Conservation (phyloP, 768 basidiomycete species). For the Cyathus striatus region DNA sequence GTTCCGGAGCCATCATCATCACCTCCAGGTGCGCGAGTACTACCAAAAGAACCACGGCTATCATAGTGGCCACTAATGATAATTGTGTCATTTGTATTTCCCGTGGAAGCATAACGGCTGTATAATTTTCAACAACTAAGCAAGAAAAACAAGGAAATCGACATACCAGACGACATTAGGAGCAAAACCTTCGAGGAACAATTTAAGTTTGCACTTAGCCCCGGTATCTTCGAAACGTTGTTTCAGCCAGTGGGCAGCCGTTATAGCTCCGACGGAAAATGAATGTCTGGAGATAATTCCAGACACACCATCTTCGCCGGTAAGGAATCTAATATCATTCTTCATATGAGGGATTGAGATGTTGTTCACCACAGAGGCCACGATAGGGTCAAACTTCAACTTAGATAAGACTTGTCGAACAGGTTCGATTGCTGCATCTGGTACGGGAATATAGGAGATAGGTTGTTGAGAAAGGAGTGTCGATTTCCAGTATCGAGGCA, state of each 20-base stretch:
- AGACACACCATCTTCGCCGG: constrained; percentile 75
- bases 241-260: constrained; percentile 75
- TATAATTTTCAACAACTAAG: background rate
- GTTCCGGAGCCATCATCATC: constrained; percentile 56
- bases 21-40: constrained; percentile 53
- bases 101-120: constrained; percentile 55
- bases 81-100: constrained; percentile 56
- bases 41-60: constrained; percentile 85
- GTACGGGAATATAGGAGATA: constrained; percentile 49
- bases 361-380: constrained; percentile 65
- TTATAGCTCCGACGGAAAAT: constrained; percentile 60
- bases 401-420: constrained; percentile 51
- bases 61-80: constrained; percentile 88
- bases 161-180: constrained; percentile 85
- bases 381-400: constrained; percentile 62
- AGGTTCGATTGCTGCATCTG: constrained; percentile 44
- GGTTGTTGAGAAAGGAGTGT: constrained; percentile 52
- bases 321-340: constrained; percentile 74
- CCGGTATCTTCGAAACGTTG: constrained; percentile 68
- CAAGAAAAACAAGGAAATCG: background rate
- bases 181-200: constrained; percentile 69
- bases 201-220: constrained; percentile 61
- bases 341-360: constrained; percentile 63
- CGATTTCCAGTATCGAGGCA: constrained; percentile 75
- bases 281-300: constrained; percentile 79